A percentile compares a stretch with the other conserved stretches of the same genome.
phyloP scores from a whole-genome alignment of 225 moss, liverwort and hornwort species.

The Straminergon stramineum region DNA sequence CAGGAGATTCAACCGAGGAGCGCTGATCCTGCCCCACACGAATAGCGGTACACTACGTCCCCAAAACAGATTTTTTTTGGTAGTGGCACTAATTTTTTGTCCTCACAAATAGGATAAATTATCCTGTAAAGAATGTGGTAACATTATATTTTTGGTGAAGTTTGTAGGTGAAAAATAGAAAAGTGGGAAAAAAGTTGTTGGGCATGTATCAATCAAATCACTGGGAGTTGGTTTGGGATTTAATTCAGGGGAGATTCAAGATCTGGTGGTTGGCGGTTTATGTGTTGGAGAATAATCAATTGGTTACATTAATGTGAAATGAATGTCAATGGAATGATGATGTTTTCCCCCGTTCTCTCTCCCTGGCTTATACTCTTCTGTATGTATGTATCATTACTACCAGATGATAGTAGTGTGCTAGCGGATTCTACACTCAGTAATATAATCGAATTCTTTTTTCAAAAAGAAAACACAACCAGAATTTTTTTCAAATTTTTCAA shows the following conservation, averaged over 20 bases:
- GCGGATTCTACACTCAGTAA: neutral
- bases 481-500: neutral
- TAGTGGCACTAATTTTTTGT: neutral
- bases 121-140: neutral
- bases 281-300: constrained; percentile 5
- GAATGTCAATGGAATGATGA: neutral
- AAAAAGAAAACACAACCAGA: too few relatives aligned
- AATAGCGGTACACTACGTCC: fast-evolving
- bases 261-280: constrained; percentile 18
- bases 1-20: neutral
- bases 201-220: neutral
- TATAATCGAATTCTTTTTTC: neutral
- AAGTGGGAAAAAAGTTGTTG: neutral
- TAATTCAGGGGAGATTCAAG: neutral
- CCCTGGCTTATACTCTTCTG: neutral
- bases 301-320: neutral
- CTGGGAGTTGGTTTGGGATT: neutral
- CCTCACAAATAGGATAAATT: neutral
- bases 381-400: neutral
- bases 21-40: fast-evolving
- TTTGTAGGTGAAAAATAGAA: neutral
- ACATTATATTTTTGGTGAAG: too few relatives aligned
- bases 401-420: neutral
- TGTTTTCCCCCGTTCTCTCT: neutral
- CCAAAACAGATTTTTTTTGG: neutral